Percentiles rank a stretch among this genome's conserved stretches.
These are phyloP conservation scores for Pythium phragmiticola DNA, from an alignment of 352 stramenopile genomes.

Conservation along the genomic window DNA sequence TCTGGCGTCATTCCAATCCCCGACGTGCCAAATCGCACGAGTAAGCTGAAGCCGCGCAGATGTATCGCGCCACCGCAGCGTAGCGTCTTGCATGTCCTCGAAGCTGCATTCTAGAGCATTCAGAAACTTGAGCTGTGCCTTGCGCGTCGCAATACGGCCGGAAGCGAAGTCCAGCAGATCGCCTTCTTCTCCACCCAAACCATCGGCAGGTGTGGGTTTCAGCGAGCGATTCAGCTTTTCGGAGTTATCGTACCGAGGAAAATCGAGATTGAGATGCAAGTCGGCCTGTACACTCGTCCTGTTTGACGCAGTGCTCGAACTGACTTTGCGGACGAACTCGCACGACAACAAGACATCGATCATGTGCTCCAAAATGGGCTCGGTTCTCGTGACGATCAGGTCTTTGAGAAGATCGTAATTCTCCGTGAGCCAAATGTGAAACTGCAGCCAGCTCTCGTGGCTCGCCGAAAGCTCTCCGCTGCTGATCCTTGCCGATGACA, in stretches of 20 bases:
- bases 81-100: conserved; percentile 24
- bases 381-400: conserved; percentile 58
- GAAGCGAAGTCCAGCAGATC: not conserved
- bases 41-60: conserved; percentile 18
- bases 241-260: conserved; percentile 14
- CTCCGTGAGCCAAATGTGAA: conserved; percentile 78
- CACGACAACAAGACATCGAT: conserved; percentile 56
- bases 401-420: conserved; percentile 65
- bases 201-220: not conserved
- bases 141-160: conserved; percentile 15
- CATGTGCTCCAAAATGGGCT: conserved; percentile 56
- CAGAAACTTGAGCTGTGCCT: conserved; percentile 19
- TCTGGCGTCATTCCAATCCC: conserved; percentile 13
- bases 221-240: not conserved
- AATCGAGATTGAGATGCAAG: conserved; percentile 25
- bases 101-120: conserved; percentile 17
- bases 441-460: conserved; percentile 68
- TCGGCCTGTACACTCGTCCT: conserved; percentile 27
- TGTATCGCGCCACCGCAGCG: conserved; percentile 21
- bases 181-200: not conserved
- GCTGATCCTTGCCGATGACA: conserved; percentile 8
- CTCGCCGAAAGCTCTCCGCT: conserved; percentile 24
- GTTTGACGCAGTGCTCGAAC: conserved; percentile 1
- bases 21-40: conserved; percentile 25
- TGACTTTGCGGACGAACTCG: conserved; percentile 42